Percentiles rank a stretch among this genome's conserved stretches.
Conservation (phyloP, 441 rosid species). For the Daphne laureola region DNA sequence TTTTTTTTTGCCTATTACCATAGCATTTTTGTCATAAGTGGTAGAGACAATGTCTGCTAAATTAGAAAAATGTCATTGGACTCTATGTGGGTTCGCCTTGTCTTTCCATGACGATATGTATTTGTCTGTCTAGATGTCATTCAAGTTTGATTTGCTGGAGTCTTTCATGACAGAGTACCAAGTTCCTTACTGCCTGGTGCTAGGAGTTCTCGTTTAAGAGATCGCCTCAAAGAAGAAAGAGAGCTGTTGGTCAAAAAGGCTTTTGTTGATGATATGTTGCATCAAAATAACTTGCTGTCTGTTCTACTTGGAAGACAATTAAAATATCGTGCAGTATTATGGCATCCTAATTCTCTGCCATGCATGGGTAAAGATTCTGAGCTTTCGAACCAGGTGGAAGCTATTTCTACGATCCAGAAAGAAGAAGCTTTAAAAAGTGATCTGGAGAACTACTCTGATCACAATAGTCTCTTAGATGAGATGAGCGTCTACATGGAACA, state of each 20-base stretch:
- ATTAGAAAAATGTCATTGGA: not conserved
- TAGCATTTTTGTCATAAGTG: not conserved
- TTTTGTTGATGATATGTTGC: conserved; percentile 77
- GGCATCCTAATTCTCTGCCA: conserved; percentile 87
- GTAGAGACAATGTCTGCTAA: not conserved
- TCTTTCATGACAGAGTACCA: conserved; percentile 69
- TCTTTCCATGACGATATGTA: conserved; percentile 1
- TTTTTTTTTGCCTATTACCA: not conserved
- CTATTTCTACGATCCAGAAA: conserved; percentile 23
- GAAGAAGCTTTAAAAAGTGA: conserved; percentile 31
- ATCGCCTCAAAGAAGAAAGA: conserved; percentile 85
- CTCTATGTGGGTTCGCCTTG: conserved; percentile 1
- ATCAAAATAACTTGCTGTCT: conserved; percentile 56
- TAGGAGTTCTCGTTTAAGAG: conserved; percentile 92
- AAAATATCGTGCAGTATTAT: conserved; percentile 40
- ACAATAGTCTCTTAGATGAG: conserved; percentile 58
- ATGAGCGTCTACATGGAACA: conserved; percentile 84
- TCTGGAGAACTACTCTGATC: conserved; percentile 31
- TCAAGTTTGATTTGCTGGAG: conserved; percentile 20
- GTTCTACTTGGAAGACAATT: conserved; percentile 51
- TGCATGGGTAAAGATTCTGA: conserved; percentile 46
- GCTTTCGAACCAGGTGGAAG: conserved; percentile 23
- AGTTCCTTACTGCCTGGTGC: conserved; percentile 89
- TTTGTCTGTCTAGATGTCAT: conserved; percentile 9
- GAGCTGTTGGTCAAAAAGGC: conserved; percentile 88